A percentile compares a stretch with the other conserved stretches of the same genome.
These are phyloP conservation scores for Atkinsonella hypoxylon DNA, from an alignment of 2,329 filamentous ascomycete genomes.

Conservation along the genomic window DNA sequence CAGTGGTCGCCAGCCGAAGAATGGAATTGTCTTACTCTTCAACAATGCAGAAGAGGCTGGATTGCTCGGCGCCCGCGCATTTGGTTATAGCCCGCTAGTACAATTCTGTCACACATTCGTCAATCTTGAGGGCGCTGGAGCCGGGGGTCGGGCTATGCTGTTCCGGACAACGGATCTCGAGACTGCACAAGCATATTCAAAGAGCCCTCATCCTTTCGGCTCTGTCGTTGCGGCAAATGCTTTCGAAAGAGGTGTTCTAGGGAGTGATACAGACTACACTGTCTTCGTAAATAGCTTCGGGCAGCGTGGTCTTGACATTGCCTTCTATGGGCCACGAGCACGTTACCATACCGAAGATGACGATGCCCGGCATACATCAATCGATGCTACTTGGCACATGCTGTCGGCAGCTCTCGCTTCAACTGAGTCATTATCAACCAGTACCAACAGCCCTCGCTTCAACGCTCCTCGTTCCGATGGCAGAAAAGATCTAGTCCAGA, in stretches of 20 bases:
- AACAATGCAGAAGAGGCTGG: conserved; percentile 97
- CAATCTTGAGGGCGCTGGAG: conserved; percentile 90
- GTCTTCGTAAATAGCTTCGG: conserved; percentile 69
- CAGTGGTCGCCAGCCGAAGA: conserved; percentile 57
- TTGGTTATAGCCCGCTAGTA: conserved; percentile 70
- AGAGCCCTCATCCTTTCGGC: conserved; percentile 66
- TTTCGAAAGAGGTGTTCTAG: conserved; percentile 66
- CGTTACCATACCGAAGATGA: conserved; percentile 89
- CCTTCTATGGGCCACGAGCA: conserved; percentile 77
- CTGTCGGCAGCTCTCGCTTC: conserved; percentile 71
- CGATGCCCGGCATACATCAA: conserved; percentile 66
- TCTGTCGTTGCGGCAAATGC: conserved; percentile 73
- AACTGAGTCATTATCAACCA: conserved; percentile 55
- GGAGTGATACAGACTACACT: conserved; percentile 81
- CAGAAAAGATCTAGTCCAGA: conserved; percentile 48
- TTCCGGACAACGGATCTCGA: conserved; percentile 84
- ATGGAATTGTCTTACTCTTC: conserved; percentile 71
- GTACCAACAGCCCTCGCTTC: conserved; percentile 51
- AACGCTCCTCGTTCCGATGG: conserved; percentile 43
- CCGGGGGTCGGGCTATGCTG: conserved; percentile 74
- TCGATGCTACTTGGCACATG: conserved; percentile 80
- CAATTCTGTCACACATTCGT: conserved; percentile 77
- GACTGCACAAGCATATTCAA: conserved; percentile 67
- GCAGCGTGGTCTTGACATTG: conserved; percentile 79
- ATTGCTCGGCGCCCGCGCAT: conserved; percentile 75